Evolutionary conservation across 768 basidiomycete species (phyloP), one percentile per base, ranked within the genome.

Genomic region (Leccinum incarnatum): DNA sequence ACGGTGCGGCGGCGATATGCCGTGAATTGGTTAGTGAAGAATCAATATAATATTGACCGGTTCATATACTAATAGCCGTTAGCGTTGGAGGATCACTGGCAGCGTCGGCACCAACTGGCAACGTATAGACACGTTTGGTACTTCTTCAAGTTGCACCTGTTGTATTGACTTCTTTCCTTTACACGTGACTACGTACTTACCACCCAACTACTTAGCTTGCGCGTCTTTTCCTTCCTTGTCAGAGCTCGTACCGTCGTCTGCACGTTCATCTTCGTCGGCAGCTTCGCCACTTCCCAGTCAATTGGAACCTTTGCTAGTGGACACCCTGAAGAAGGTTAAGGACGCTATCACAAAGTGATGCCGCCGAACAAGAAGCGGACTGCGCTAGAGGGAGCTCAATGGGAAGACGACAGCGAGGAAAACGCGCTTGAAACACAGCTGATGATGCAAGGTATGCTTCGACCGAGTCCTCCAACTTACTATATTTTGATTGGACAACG

Each of bases 201-300:
- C 25, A 25, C 25, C 25, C 25, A 25, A 25, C 25, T 25, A 25
- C 25, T 25, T 25, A 25, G 25, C 25, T 25, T 29, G 29, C 29
- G 29, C 29, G 7, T 29, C 7, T 29, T 29, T 8, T 29, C 29
- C 29, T 29, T 25, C 12, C 11, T 67, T 48, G 46, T 42, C 55
- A 98, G 96, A 95, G 71, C 80, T 98, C 27, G 88, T 98, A 0
- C 96, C 97, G 0, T 97, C 97, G 0, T 96, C 96, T 9, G 93
- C 95, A 2, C 81, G 97, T 46, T 94, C 97, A 0, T 86, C 93
- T 0, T 83, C 95, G 0, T 93, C 93, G 0, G 81, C 88, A 4
- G 95, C 96, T 0, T 81, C 87, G 0, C 89, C 93, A 1, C 79
- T 99, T 5, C 95, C 97, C 0, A 65, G 78, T 0, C 97, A 98